Conservation (phyloP, 495 filamentous ascomycete species). For the Aspergillus funiculosus region DNA sequence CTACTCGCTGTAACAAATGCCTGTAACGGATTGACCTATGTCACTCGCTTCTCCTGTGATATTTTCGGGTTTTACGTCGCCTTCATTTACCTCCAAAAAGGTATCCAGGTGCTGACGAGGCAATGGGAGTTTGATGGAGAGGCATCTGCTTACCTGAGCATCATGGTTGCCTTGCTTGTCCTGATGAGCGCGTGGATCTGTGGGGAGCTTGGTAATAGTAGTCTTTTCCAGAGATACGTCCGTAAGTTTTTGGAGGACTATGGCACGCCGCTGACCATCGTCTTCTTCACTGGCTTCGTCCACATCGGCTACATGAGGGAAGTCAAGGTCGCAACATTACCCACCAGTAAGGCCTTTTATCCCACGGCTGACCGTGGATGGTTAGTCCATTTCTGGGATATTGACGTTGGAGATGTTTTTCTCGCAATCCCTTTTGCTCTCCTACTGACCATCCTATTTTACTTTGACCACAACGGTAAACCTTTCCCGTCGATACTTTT, state of each 20-base stretch:
- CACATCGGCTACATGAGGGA: constrained; percentile 73
- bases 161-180: constrained; percentile 67
- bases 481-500: not conserved
- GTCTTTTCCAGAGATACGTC: constrained; percentile 63
- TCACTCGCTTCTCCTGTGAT: constrained; percentile 80
- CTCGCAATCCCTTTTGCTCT: constrained; percentile 84
- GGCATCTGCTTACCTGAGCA: constrained; percentile 65
- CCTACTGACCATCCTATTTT: constrained; percentile 82
- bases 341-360: constrained; percentile 71
- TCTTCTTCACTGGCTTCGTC: constrained; percentile 86
- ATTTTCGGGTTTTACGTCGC: constrained; percentile 88
- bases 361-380: constrained; percentile 74
- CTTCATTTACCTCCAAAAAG: constrained; percentile 81
- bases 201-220: constrained; percentile 61
- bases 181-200: constrained; percentile 66
- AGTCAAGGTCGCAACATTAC: constrained; percentile 59
- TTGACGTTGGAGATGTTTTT: constrained; percentile 69
- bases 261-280: constrained; percentile 71
- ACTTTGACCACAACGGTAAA: constrained; percentile 83
- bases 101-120: constrained; percentile 69
- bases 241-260: constrained; percentile 81
- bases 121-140: constrained; percentile 50
- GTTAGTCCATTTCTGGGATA: constrained; percentile 86
- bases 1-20: constrained; percentile 71
- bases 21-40: constrained; percentile 73